Evolutionary conservation across 2,329 filamentous ascomycete genomes (phyloP), one percentile per base, ranked within the genome.

Genomic region (Botrytis paeoniae): DNA sequence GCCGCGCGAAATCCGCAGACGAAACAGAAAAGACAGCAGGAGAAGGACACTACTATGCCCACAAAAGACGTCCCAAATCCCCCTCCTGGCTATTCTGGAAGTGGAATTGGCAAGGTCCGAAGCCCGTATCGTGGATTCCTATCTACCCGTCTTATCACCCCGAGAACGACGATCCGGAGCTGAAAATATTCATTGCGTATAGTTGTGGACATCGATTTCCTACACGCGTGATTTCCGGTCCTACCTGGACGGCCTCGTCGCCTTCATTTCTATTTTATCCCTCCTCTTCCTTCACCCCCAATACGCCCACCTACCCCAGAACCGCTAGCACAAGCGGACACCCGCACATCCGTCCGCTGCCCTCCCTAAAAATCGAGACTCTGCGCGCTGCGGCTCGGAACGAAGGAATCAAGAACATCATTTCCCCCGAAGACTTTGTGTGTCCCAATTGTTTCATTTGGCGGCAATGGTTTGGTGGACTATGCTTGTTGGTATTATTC

Each of bases 391-490:
- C 45, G 8, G 64, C 64, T 3, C 35, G 18, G 1, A 22, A 39
- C 7, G 45, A 68, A 12, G 12, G n/a, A 6, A 14, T 68, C 22
- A 22, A 22, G 6, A 35, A 39, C 7, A 20, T 68, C 2, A 6
- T 39, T 7, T 32, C 45, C 10, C 32, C 25, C 0, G 45, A 57
- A 16, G 1, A 54, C n/a, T 12, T 1, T 6, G 1, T 16, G 0
- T 68, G 64, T 68, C 64, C 64, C 16, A 68, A 68, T 29, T 68
- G 64, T 29, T 32, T 22, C 18, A 29, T 68, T 3, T 41, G 64
- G 64, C 14, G 18, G 2, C 35, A 68, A 22, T 68, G 35, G 18
- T 29, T 29, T 14, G 1, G 7, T 12, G 64, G 64, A 5, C 1
- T 66, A 1, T 62, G 25, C 12, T 35, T n/a, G 4, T n/a, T 65